Percentiles rank a stretch among this genome's conserved stretches.
phyloP scores from a whole-genome alignment of 2,329 filamentous ascomycete genomes.

The Arthrinium puccinioides region DNA sequence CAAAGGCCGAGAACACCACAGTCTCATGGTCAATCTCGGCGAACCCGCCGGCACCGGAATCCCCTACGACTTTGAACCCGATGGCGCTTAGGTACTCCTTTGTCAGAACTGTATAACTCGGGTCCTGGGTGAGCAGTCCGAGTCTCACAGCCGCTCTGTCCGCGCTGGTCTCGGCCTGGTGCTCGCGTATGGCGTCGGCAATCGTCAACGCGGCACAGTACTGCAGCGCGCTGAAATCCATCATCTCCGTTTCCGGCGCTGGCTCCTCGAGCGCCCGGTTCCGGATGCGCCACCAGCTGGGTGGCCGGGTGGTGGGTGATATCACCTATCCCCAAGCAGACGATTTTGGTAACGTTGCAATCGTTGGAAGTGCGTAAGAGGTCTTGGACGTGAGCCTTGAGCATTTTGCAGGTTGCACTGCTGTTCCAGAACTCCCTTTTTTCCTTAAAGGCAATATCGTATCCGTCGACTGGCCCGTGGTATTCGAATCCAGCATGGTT shows the following conservation, averaged over 20 bases:
- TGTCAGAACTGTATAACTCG: constrained; percentile 7
- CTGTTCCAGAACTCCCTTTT: constrained; percentile 9
- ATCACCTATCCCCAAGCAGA: constrained; percentile 18
- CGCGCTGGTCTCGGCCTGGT: neutral
- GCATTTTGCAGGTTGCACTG: constrained; percentile 10
- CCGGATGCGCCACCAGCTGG: constrained; percentile 7
- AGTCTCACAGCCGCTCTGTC: constrained; percentile 6
- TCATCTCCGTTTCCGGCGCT: constrained; percentile 5
- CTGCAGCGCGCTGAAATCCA: constrained; percentile 8
- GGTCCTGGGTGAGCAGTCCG: constrained; percentile 17
- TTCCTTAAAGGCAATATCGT: constrained; percentile 8
- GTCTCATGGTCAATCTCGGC: constrained; percentile 25
- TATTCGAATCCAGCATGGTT: constrained; percentile 10
- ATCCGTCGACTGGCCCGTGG: constrained; percentile 1
- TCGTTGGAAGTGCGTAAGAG: constrained; percentile 1
- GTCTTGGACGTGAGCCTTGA: constrained; percentile 10
- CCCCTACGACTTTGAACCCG: constrained; percentile 15
- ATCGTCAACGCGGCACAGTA: constrained; percentile 15
- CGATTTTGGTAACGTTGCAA: constrained; percentile 15
- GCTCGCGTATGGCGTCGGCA: constrained; percentile 6
- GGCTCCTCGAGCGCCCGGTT: constrained; percentile 6
- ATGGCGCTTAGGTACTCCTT: constrained; percentile 7
- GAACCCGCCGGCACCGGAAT: constrained; percentile 21
- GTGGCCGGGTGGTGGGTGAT: constrained; percentile 8
- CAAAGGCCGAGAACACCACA: constrained; percentile 23